Conservation (phyloP, 2,329 filamentous ascomycete species). For the Mycocentrospora acerina region DNA sequence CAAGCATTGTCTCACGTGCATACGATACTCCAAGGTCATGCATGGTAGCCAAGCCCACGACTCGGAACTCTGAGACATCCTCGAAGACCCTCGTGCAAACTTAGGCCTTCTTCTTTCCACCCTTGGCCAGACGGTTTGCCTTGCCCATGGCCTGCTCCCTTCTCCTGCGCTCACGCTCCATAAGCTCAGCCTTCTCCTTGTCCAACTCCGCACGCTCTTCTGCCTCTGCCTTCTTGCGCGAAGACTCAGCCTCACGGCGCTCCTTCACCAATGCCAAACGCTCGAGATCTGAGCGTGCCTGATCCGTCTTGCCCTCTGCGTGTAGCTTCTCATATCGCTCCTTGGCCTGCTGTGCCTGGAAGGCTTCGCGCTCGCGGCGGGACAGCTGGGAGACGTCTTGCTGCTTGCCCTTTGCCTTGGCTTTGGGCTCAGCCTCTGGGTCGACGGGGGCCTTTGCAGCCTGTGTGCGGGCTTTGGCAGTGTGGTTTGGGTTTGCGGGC, state of each 20-base stretch:
- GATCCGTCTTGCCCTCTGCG: constrained; percentile 93
- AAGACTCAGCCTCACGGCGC: constrained; percentile 81
- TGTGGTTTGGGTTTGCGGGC: constrained; percentile 91
- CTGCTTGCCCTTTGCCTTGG: constrained; percentile 58
- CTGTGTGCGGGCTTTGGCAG: constrained; percentile 66
- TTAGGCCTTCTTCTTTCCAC: constrained; percentile 44
- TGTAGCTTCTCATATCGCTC: constrained; percentile 91
- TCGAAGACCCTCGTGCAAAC: neutral
- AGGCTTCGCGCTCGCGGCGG: constrained; percentile 71
- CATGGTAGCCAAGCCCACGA: neutral
- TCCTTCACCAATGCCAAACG: constrained; percentile 79
- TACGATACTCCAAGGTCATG: too few relatives aligned
- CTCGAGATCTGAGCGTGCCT: constrained; percentile 86
- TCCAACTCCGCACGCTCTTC: constrained; percentile 56
- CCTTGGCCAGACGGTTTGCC: constrained; percentile 47
- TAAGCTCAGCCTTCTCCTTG: constrained; percentile 56
- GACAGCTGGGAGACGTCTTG: constrained; percentile 59
- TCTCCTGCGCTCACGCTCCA: constrained; percentile 51
- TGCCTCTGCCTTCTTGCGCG: constrained; percentile 71
- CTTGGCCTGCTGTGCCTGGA: constrained; percentile 84
- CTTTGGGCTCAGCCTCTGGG: constrained; percentile 49
- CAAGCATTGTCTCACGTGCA: constrained; percentile 16
- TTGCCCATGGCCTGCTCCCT: constrained; percentile 48
- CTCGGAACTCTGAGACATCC: neutral
- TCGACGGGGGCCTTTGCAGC: constrained; percentile 55